Percentiles rank a stretch among this genome's conserved stretches.
Conservation (phyloP, 495 filamentous ascomycete species). For the Lasiosphaeria miniovina region DNA sequence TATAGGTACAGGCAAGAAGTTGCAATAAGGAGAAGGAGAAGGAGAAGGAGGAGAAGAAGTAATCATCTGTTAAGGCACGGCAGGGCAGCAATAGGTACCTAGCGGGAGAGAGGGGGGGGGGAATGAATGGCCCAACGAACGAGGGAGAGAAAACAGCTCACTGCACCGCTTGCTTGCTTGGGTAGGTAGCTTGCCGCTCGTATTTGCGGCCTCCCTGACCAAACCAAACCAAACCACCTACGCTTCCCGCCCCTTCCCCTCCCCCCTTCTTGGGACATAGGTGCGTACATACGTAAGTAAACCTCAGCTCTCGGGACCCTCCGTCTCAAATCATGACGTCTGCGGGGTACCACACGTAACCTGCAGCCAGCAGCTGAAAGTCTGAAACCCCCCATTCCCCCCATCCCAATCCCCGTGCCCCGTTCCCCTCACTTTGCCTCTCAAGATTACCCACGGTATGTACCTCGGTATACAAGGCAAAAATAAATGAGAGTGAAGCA, state of each 20-base stretch:
- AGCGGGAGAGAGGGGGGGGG: no score
- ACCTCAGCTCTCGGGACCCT: background rate
- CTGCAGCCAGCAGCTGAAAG: constrained; percentile 1
- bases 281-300: no score
- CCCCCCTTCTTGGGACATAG: no score
- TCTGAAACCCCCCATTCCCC: constrained; percentile 3
- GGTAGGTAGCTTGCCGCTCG: background rate
- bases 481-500: no score
- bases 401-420: background rate
- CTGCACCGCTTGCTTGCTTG: no score
- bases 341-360: background rate
- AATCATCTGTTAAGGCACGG: background rate
- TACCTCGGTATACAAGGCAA: no score
- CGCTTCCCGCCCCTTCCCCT: no score
- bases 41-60: background rate
- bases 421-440: background rate
- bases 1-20: background rate
- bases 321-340: background rate
- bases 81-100: no score
- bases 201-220: background rate
- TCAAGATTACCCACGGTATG: constrained; percentile 1
- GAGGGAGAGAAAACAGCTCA: no score
- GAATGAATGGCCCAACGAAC: no score
- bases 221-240: no score
- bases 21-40: background rate